A percentile compares a stretch with the other conserved stretches of the same genome.
Evolutionary conservation across 2,329 filamentous ascomycete genomes (phyloP).

Genomic region (Diaporthe capsici): DNA sequence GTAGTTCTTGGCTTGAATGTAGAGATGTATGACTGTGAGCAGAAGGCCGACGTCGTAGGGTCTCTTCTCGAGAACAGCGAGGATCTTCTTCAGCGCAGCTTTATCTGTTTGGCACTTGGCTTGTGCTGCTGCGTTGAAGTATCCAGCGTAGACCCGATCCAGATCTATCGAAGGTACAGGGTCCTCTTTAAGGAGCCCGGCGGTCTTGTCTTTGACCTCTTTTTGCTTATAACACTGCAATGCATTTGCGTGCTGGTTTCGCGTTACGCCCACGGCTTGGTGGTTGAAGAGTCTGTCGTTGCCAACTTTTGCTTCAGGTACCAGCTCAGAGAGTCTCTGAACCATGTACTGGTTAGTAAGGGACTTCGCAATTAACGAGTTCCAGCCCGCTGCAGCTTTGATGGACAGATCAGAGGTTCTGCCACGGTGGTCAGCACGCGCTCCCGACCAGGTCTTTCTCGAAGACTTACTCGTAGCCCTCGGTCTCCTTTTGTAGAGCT

Average conservation of each 20-base stretch:
- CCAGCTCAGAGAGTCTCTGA: conserved; percentile 71
- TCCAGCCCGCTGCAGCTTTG: conserved; percentile 76
- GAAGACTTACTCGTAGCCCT: conserved; percentile 69
- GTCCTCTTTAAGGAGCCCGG: conserved; percentile 55
- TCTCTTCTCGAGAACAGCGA: conserved; percentile 78
- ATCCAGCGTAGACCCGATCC: conserved; percentile 55
- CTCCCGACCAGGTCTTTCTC: not conserved
- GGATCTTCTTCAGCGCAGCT: conserved; percentile 77
- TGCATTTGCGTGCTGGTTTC: conserved; percentile 75
- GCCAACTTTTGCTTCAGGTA: conserved; percentile 64
- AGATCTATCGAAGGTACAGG: conserved; percentile 47
- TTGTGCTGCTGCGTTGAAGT: conserved; percentile 79
- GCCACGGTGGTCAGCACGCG: conserved; percentile 48
- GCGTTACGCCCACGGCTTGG: conserved; percentile 72
- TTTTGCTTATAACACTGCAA: conserved; percentile 77
- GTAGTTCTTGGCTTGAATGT: conserved; percentile 79
- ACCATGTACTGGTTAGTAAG: conserved; percentile 76
- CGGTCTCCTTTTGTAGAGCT: conserved; percentile 72
- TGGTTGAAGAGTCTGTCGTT: conserved; percentile 79
- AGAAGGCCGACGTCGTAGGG: conserved; percentile 86
- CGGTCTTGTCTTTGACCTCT: conserved; percentile 69
- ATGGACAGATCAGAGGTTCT: conserved; percentile 79
- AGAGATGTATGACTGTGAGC: conserved; percentile 85
- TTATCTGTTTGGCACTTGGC: conserved; percentile 75
- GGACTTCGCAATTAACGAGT: conserved; percentile 62